Evolutionary conservation across 2,329 filamentous ascomycete genomes (phyloP), one percentile per base, ranked within the genome.

Genomic region (Colletotrichum spaethianum): DNA sequence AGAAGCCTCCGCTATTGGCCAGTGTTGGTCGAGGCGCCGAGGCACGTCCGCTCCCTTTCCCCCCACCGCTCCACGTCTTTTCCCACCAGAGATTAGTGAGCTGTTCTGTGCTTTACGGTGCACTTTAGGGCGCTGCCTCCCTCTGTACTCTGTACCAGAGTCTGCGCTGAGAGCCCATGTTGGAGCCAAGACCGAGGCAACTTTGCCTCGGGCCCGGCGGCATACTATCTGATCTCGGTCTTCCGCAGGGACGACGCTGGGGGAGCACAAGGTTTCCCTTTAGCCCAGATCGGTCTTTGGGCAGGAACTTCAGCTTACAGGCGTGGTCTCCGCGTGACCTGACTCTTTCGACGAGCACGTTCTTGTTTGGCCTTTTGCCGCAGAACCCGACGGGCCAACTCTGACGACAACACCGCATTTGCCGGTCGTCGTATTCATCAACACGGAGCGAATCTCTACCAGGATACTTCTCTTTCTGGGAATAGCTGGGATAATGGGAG

Each of bases 191-290:
- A 44, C 63, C 68, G 68, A 71, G 50, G 68, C 63, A 57, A 31
- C 18, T 20, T 44, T 50, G 63, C 56, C 68, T 67, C 56, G 68
- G 63, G 56, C 56, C 56, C 46, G 40, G 68, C 63, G 56, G 50
- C 36, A 36, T 20, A 9, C 52, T 38, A 61, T 57, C 48, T 70
- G 56, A 42, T 67, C 63, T 71, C 63, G 57, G 68, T 50, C 55
- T 31, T 63, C 40, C 68, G 42, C 68, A 57, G 38, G 56, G 48
- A 20, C 63, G 63, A 26, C 16, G 12, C n/a, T 50, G 16, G 31
- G 28, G 42, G 23, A 42, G 50, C 20, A 26, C 66, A 26, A 46
- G 52, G 31, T 56, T 56, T 23, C 66, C 52, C 31, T 52, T 67
- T 46, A 31, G 14, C 60, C 66, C 26, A 36, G 44, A 18, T 28